phyloP scores from a whole-genome alignment of 208 protist species.

The Acanthamoeba castellanii region DNA sequence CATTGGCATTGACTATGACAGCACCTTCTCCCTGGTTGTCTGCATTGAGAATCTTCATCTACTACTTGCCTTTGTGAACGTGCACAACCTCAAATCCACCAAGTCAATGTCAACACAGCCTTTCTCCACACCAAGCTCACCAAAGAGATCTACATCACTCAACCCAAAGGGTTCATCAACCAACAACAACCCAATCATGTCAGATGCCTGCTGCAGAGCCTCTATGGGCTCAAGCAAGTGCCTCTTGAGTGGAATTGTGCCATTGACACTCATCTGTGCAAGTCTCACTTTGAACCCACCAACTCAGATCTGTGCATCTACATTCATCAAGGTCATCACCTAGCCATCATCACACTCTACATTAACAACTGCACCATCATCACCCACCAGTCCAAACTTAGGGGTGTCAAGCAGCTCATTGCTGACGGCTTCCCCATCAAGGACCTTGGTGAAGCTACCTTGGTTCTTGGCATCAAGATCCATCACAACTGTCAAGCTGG shows the following conservation, averaged over 20 bases:
- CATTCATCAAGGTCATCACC: not conserved
- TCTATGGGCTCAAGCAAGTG: constrained; percentile 65
- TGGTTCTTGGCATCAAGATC: too few relatives aligned
- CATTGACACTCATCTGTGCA: not conserved
- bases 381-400: not conserved
- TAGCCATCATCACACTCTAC: constrained; percentile 33
- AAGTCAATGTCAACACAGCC: constrained; percentile 9
- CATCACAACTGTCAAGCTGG: too few relatives aligned
- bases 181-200: not conserved
- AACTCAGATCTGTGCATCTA: constrained; percentile 23
- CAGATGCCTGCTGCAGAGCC: not conserved
- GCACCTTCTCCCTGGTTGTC: not conserved
- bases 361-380: constrained; percentile 46
- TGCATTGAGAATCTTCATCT: not conserved
- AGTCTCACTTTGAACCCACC: not conserved
- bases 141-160: constrained; percentile 51
- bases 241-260: not conserved
- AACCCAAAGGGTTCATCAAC: constrained; percentile 15
- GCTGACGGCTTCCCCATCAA: not conserved
- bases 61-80: too few relatives aligned
- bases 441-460: too few relatives aligned
- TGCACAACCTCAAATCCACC: not conserved
- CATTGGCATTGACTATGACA: not conserved
- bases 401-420: not conserved
- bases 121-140: constrained; percentile 1